Percentiles rank a stretch among this genome's conserved stretches.
These are phyloP conservation scores for Fusarium tanahbumbuense DNA, from an alignment of 2,329 filamentous ascomycete genomes.

Conservation along the genomic window DNA sequence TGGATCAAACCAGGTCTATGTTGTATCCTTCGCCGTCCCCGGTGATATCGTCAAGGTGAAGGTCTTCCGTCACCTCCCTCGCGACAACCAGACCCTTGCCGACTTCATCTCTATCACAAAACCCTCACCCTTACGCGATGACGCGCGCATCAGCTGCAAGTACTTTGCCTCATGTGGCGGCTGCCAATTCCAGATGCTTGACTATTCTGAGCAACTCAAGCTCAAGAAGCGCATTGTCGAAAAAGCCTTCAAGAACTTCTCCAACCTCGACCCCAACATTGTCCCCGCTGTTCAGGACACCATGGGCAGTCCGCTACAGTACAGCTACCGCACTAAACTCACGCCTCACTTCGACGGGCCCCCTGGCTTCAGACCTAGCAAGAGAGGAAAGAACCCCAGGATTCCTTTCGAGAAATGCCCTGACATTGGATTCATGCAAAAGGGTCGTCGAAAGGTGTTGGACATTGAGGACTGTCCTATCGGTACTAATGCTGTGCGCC, in stretches of 20 bases:
- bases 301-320: conserved; percentile 89
- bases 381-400: conserved; percentile 62
- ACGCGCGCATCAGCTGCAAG: conserved; percentile 79
- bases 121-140: conserved; percentile 80
- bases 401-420: conserved; percentile 72
- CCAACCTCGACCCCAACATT: conserved; percentile 78
- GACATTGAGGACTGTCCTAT: conserved; percentile 99
- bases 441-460: conserved; percentile 81
- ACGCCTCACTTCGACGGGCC: conserved; percentile 95
- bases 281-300: conserved; percentile 84
- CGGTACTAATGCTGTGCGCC: conserved; percentile 84
- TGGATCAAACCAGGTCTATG: conserved; percentile 75
- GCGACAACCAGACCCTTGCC: conserved; percentile 77
- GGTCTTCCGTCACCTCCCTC: conserved; percentile 76
- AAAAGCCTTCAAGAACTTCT: conserved; percentile 93
- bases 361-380: conserved; percentile 62
- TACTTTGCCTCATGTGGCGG: conserved; percentile 92
- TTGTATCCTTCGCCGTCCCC: conserved; percentile 88
- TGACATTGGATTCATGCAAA: conserved; percentile 89
- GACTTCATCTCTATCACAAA: conserved; percentile 84
- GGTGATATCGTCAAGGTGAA: conserved; percentile 85
- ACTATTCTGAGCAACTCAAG: conserved; percentile 84
- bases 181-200: conserved; percentile 97
- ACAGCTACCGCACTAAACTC: conserved; percentile 94
- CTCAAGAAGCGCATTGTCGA: conserved; percentile 90